Evolutionary conservation across 192 early-diverging fungal species (phyloP).

Genomic region (Mortierella hygrophila): DNA sequence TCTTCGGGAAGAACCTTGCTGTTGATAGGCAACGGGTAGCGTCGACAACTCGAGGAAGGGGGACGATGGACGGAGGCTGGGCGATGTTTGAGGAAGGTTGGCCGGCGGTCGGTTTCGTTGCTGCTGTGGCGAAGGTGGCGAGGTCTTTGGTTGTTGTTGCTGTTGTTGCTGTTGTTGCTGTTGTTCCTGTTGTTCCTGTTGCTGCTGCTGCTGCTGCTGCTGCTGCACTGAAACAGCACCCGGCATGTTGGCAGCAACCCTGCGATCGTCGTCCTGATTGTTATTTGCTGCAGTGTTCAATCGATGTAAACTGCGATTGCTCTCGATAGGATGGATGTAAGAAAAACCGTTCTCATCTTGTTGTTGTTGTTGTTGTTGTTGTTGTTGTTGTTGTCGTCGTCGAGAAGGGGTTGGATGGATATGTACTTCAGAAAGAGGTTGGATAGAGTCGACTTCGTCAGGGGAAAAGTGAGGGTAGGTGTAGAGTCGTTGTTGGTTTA

Average conservation of each 20-base stretch:
- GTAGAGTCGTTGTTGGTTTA: neutral
- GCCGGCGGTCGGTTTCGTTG: neutral
- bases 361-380: neutral
- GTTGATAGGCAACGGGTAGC: slow-evolving; percentile 3
- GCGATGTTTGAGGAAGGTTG: neutral
- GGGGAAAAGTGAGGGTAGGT: neutral
- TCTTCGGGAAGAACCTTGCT: slow-evolving; percentile 3
- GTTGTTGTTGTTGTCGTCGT: neutral
- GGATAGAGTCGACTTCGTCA: neutral
- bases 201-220: neutral
- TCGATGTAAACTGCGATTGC: neutral
- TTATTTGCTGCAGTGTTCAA: neutral
- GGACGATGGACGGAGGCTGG: neutral
- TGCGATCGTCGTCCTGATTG: neutral
- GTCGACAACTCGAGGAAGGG: neutral
- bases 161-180: neutral
- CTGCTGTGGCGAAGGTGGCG: neutral
- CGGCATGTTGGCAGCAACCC: neutral
- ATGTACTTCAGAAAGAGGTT: neutral
- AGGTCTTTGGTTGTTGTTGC: neutral
- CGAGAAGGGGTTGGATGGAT: neutral
- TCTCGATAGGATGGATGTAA: neutral
- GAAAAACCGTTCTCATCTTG: neutral
- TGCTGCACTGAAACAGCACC: neutral
- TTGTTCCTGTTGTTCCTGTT: neutral